These are phyloP conservation scores for Psilocybe mexicana DNA, from an alignment of 1,284 basidiomycete genomes.

Conservation along the genomic window DNA sequence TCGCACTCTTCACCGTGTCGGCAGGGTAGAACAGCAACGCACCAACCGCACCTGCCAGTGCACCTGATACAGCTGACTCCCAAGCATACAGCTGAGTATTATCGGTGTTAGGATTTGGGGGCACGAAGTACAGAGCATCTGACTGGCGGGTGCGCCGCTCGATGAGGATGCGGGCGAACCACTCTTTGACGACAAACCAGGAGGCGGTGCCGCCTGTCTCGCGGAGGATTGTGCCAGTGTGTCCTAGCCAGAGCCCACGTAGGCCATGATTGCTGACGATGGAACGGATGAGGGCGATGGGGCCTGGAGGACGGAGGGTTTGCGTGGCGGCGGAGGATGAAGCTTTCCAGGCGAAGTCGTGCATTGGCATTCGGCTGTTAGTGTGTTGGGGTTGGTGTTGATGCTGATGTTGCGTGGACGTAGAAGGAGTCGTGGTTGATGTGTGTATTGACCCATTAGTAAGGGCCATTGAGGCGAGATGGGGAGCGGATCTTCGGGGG, in stretches of 20 bases:
- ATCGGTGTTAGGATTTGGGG: constrained; percentile 7
- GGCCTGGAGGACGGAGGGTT: constrained; percentile 46
- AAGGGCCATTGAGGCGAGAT: constrained; percentile 21
- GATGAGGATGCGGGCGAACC: constrained; percentile 62
- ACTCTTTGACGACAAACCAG: constrained; percentile 93
- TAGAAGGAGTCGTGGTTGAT: background rate
- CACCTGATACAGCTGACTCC: constrained; percentile 87
- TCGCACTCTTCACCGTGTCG: constrained; percentile 92
- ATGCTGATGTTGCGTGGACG: constrained; percentile 8
- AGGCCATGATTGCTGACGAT: constrained; percentile 73
- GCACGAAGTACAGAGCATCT: constrained; percentile 4
- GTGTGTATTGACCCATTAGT: background rate
- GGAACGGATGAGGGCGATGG: constrained; percentile 65
- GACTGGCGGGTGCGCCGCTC: constrained; percentile 37
- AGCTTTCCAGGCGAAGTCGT: constrained; percentile 14
- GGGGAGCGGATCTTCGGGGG: constrained; percentile 21
- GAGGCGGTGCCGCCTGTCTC: constrained; percentile 91
- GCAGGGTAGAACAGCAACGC: constrained; percentile 90
- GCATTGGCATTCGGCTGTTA: constrained; percentile 14
- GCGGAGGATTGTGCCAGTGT: constrained; percentile 91
- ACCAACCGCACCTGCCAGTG: constrained; percentile 85
- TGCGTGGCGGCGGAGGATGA: constrained; percentile 7
- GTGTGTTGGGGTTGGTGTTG: background rate
- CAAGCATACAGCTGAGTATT: constrained; percentile 45
- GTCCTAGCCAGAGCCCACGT: constrained; percentile 92